Base-by-base conservation (phyloP, 2,329 filamentous ascomycete genomes). In the Talaromyces atroroseus region DNA sequence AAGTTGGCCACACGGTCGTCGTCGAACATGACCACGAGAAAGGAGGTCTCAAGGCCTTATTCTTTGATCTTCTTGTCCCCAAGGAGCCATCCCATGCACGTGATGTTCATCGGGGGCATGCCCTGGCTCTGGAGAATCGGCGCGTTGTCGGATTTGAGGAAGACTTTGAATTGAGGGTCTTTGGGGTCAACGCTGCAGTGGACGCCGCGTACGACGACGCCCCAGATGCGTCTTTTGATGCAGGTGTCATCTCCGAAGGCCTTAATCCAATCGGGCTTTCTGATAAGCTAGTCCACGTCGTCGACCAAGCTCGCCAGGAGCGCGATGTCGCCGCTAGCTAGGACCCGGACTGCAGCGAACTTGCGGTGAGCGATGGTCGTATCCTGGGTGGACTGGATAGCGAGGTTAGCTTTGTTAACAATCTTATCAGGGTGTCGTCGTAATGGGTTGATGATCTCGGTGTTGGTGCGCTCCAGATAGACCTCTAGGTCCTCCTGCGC, bases 401-500 rank as follows among this genome's bases (percentile, higher is more conserved):
- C 52, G 1, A 21, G 29, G n/a, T 54, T 54, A 10, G 52, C 52
- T 1, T 10, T 1, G 1, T 24, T 3, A 7, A 54, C n/a, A 0
- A 49, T 32, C 24, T 54, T 1, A 7, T 54, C 32, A 0, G 18
- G 34, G 36, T n/a, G 14, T n/a, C 36, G 21, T 14, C 24, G 34
- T 8, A 54, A 6, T 0, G 45, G 34, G 8, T 49, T 49, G 12
- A 54, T 12, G 11, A 44, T 18, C 2, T 23, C 23, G 2, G 21
- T 1, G 16, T 54, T 23, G 1, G 52, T 54, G 12, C 16, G 34
- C n/a, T 54, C 46, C 4, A 54, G 52, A 12, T 47, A 54, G 32
- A 54, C 8, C 52, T 54, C 44, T 6, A 54, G 52, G 21, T 54
- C 52, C 2, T 54, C 45, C 52, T 44, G n/a, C 18, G 7, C 6